Base-by-base conservation (phyloP, 441 rosid species). In the Populus hybrid region DNA sequence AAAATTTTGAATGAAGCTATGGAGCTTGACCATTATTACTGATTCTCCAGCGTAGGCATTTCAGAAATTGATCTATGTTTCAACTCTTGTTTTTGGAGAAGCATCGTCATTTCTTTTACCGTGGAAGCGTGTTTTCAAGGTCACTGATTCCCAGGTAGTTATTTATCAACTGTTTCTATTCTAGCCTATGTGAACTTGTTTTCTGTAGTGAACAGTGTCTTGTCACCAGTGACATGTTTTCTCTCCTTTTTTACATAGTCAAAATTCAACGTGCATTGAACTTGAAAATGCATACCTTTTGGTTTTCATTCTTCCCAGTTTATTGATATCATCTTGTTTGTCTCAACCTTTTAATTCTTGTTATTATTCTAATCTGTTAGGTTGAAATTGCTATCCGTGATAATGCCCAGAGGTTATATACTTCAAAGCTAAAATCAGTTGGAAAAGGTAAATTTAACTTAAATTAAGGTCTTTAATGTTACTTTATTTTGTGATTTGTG, bases 341-440 rank as follows among this genome's bases (percentile, higher is more conserved):
- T 42, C 54, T 50, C 79, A 40, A 3, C 46, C 14, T 40, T 40
- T 40, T 3, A 40, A 40, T 40, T 40, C 46, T 40, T 40, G 14
- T 10, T 40, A 40, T 40, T 10, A 40, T 40, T 40, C 3, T 40
- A 40, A 10, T 40, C 14, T 40, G 12, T 40, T 40, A 92, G 99
- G 95, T 97, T 84, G 98, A 93, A 90, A 89, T 97, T 84, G 97
- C 99, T 76, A 82, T 97, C 76, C 99, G 99, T 78, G 99, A 97
- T 76, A 97, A 95, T 85, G 97, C 98, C 66, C 95, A 91, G 85
- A 91, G 89, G 77, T 87, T 95, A 78, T 97, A 95, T 84, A 89
- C 89, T 78, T 87, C 89, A 61, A 89, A 87, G 84, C 87, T 97
- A 72, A 89, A 88, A 79, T 85, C 89, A 70, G 77, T 97, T 71